A percentile compares a stretch with the other conserved stretches of the same genome.
Conservation (phyloP, 805 yeast species). For the Danielozyma ontarioensis region DNA sequence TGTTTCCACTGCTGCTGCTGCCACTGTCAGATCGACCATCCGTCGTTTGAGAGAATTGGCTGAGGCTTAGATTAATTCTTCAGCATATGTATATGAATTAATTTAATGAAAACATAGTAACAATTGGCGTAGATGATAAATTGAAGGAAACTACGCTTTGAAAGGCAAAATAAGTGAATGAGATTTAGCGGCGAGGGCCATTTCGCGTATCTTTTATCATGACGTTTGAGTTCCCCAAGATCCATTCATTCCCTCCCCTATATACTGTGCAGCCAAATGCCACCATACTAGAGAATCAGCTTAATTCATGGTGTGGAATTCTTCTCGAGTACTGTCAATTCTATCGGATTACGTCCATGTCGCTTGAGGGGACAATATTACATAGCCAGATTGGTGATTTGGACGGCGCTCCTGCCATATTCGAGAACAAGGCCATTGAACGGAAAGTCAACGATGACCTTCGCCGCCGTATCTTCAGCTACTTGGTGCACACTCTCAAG, state of each 20-base stretch:
- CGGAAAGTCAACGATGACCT: constrained; percentile 53
- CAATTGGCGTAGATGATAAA: not conserved
- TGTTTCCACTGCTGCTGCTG: constrained; percentile 99
- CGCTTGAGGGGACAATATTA: constrained; percentile 24
- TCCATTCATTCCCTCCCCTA: constrained; percentile 75
- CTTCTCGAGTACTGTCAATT: constrained; percentile 56
- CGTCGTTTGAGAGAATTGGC: constrained; percentile 99
- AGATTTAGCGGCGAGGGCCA: too few relatives aligned
- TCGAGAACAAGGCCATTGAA: constrained; percentile 46
- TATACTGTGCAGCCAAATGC: constrained; percentile 86
- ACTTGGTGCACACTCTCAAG: constrained; percentile 47
- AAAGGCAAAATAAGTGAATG: too few relatives aligned
- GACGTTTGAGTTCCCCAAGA: constrained; percentile 34
- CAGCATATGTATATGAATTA: not conserved
- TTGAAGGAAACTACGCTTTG: not conserved
- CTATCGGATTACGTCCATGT: constrained; percentile 34
- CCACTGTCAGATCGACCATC: constrained; percentile 99
- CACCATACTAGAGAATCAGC: constrained; percentile 70
- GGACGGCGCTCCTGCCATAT: constrained; percentile 32
- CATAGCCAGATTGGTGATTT: constrained; percentile 19
- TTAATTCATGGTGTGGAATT: constrained; percentile 70
- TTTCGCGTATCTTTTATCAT: constrained; percentile 1
- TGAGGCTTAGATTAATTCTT: constrained; percentile 74
- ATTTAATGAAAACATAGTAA: not conserved
- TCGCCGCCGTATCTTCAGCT: constrained; percentile 48